These are phyloP conservation scores for Hamigera avellanea DNA, from an alignment of 495 filamentous ascomycete genomes.

Conservation along the genomic window DNA sequence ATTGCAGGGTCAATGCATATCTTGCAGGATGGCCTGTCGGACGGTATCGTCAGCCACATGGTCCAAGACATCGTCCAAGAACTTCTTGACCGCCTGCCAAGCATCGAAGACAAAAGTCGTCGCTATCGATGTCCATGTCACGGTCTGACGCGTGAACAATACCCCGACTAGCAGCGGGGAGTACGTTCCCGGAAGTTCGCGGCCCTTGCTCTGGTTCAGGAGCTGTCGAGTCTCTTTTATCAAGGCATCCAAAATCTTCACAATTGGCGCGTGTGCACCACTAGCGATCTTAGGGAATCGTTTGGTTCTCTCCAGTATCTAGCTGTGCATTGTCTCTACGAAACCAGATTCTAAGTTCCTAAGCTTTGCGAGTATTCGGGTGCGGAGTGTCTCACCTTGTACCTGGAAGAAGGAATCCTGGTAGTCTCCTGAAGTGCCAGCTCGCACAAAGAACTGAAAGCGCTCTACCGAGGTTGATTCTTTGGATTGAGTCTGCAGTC, in stretches of 20 bases:
- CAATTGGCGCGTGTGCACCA: too few species aligned
- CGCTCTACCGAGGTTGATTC: too few species aligned
- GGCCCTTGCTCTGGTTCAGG: conserved; percentile 25
- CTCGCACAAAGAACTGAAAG: conserved; percentile 7
- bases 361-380: too few species aligned
- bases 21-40: conserved; percentile 21
- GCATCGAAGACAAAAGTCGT: conserved; percentile 17
- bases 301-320: too few species aligned
- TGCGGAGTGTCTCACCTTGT: background rate
- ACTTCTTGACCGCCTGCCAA: conserved; percentile 23
- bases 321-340: conserved; percentile 30
- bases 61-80: conserved; percentile 18
- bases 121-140: conserved; percentile 32
- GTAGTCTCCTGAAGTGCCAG: conserved; percentile 13
- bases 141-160: conserved; percentile 38
- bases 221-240: conserved; percentile 25
- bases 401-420: conserved; percentile 6
- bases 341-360: conserved; percentile 22
- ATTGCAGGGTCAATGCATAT: conserved; percentile 29
- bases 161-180: conserved; percentile 39
- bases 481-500: too few species aligned
- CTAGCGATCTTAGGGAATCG: too few species aligned
- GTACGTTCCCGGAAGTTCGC: conserved; percentile 40
- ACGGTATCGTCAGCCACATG: conserved; percentile 28
- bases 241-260: conserved; percentile 26